These are phyloP conservation scores for Zasmidium citrigriseum DNA, from an alignment of 2,329 filamentous ascomycete genomes.

Conservation along the genomic window DNA sequence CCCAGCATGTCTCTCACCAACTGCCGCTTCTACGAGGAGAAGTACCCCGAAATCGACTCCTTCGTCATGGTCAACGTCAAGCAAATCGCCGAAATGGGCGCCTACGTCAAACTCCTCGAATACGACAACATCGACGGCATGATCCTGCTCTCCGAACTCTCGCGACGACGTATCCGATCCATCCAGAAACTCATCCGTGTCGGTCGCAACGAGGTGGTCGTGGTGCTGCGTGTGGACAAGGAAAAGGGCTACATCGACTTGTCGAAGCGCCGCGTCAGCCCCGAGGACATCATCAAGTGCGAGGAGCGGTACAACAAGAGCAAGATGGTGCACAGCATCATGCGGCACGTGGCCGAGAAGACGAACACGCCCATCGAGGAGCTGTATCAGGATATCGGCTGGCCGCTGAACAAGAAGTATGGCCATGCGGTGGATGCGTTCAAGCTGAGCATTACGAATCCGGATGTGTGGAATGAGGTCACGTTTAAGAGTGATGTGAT, in stretches of 20 bases:
- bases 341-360: constrained; percentile 98
- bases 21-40: constrained; percentile 97
- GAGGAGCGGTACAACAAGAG: constrained; percentile 99
- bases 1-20: constrained; percentile 90
- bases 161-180: constrained; percentile 94
- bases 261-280: constrained; percentile 95
- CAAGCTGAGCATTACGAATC: constrained; percentile 98
- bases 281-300: constrained; percentile 97
- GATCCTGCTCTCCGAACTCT: constrained; percentile 97
- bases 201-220: constrained; percentile 96
- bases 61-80: constrained; percentile 99
- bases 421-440: constrained; percentile 97
- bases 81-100: constrained; percentile 99
- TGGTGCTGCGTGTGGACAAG: constrained; percentile 97
- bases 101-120: constrained; percentile 98
- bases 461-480: constrained; percentile 93
- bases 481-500: constrained; percentile 83
- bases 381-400: constrained; percentile 90
- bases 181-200: constrained; percentile 99
- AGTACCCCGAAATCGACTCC: constrained; percentile 97
- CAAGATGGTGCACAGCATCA: constrained; percentile 98
- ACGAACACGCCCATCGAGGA: constrained; percentile 90
- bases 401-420: constrained; percentile 97
- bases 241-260: constrained; percentile 99
- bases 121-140: constrained; percentile 99